A percentile compares a stretch with the other conserved stretches of the same genome.
These are phyloP conservation scores for Wickerhamiella brachini DNA, from an alignment of 805 yeast species.

Conservation along the genomic window DNA sequence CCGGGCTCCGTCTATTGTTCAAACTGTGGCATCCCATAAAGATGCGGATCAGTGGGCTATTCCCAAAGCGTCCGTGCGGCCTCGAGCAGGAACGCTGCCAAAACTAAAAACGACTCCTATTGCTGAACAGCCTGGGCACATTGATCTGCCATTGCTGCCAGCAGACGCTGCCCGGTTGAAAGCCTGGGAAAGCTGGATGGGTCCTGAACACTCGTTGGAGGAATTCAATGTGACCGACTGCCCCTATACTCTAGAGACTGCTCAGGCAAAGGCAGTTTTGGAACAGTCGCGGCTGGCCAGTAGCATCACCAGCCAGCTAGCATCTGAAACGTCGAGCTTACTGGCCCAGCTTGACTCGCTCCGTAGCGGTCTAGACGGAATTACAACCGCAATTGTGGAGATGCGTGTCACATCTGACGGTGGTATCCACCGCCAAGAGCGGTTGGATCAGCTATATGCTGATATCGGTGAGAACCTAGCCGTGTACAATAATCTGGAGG, in stretches of 20 bases:
- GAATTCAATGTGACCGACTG: constrained; percentile 4
- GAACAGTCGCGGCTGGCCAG: constrained; percentile 1
- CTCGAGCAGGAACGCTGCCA: constrained; percentile 6
- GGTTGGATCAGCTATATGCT: constrained; percentile 29
- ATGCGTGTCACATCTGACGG: constrained; percentile 45
- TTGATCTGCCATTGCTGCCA: neutral
- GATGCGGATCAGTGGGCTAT: constrained; percentile 15
- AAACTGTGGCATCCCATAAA: constrained; percentile 5
- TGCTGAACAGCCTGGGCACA: constrained; percentile 1
- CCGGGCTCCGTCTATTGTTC: constrained; percentile 8
- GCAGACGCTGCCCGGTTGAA: neutral
- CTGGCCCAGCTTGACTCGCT: constrained; percentile 35
- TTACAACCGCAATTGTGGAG: constrained; percentile 46
- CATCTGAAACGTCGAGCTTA: constrained; percentile 33
- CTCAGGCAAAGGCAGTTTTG: neutral
- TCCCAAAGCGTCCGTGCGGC: constrained; percentile 15
- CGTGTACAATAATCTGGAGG: constrained; percentile 58
- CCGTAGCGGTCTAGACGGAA: constrained; percentile 39
- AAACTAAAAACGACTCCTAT: constrained; percentile 7
- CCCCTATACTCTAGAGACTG: neutral
- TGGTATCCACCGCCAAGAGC: constrained; percentile 34
- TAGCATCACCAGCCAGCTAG: constrained; percentile 23
- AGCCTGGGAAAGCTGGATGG: neutral
- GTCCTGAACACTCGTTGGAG: neutral
- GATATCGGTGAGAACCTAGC: constrained; percentile 37